Evolutionary conservation across 148 eudicot species (phyloP), one percentile per base, ranked within the genome.

Genomic region (Selenicereus undatus): DNA sequence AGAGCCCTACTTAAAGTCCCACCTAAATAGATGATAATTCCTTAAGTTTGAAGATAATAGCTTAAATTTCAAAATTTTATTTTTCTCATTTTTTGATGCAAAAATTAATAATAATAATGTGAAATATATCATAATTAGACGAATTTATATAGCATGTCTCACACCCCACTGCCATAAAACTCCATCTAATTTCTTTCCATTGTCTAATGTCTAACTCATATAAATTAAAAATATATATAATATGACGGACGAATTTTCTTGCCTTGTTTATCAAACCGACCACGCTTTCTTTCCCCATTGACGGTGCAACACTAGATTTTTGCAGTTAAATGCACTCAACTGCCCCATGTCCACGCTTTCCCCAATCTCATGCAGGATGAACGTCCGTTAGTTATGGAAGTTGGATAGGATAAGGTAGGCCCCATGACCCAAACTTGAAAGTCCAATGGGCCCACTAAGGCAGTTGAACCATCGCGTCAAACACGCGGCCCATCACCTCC

Each of bases 351-450:
- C n/a, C n/a, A n/a, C n/a, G n/a, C 21, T 29, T 76, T 26, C 79
- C 73, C 32, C 60, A 50, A 45, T 68, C 45, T 20, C 74, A 50
- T 42, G 73, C 73, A 74, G 3, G 60, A 10, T 32, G 8, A 6
- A 56, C 30, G 69, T 35, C 42, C 42, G 85, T 73, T 71, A 73
- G 81, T 82, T 82, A 76, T 74, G 82, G 76, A 17, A 79, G 82
- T 75, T 78, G 82, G 66, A 24, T 11, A 8, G 42, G 39, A 30
- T 65, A 50, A 64, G 43, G 73, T 12, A 80, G 39, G 77, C 17
- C 74, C 74, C 84, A 54, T 5, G 35, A 0, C 26, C 14, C 27
- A 32, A 24, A 4, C 32, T 29, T 17, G 9, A 30, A 2, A 2
- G 71, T 8, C 68, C 68, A 24, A 11, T 48, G 73, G 81, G 39